These are phyloP conservation scores for Lichina pygmaea DNA, from an alignment of 495 filamentous ascomycete genomes.

Conservation along the genomic window DNA sequence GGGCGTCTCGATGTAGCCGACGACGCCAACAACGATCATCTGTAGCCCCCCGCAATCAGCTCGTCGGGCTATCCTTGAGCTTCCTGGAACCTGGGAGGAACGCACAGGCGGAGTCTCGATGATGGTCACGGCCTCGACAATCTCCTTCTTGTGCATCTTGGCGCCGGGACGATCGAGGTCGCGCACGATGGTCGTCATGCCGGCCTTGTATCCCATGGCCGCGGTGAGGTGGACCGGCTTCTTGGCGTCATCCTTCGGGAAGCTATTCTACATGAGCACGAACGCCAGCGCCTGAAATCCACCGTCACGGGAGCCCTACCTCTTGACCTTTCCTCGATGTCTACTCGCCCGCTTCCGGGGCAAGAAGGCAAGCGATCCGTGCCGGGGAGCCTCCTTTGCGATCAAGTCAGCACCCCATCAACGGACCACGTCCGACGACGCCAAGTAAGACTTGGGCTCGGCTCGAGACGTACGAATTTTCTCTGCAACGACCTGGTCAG, in stretches of 20 bases:
- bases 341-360: conserved; percentile 90
- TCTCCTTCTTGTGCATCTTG: conserved; percentile 99
- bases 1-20: conserved; percentile 99
- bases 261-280: conserved; percentile 23
- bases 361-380: conserved; percentile 93
- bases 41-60: conserved; percentile 23
- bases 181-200: conserved; percentile 99
- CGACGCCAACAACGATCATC: conserved; percentile 98
- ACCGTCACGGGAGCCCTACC: conserved; percentile 23
- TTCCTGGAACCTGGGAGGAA: conserved; percentile 2
- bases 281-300: neutral
- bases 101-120: conserved; percentile 99
- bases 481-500: neutral
- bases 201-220: conserved; percentile 98
- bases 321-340: conserved; percentile 97
- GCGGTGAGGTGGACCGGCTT: conserved; percentile 98
- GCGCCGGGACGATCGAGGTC: conserved; percentile 98
- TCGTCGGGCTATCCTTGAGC: neutral
- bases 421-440: neutral
- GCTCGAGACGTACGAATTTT: neutral
- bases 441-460: neutral
- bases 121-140: conserved; percentile 96
- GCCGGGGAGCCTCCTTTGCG: conserved; percentile 52
- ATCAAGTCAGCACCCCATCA: neutral
- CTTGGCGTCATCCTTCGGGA: conserved; percentile 99